Base-by-base conservation (phyloP, 1,284 basidiomycete genomes). In the Fomitopsis betulina region DNA sequence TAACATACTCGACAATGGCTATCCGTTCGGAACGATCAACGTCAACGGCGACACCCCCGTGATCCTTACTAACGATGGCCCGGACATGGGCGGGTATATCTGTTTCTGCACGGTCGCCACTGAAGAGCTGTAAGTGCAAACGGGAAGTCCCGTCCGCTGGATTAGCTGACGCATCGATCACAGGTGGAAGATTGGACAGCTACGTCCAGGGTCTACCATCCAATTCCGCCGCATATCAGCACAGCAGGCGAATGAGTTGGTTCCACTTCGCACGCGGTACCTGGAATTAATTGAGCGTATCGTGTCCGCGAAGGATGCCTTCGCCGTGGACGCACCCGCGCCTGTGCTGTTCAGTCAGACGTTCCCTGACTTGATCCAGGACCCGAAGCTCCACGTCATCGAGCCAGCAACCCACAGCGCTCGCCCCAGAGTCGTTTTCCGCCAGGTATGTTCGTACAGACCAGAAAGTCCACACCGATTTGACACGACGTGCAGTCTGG, bases 21-120 rank as follows among this genome's bases (percentile, higher is more conserved):
- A 89, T 65, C 79, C 82, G 0, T 72, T 76, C 23, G 85, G 85
- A 5, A 78, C 81, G 1, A 68, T 90, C 61, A 85, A 86, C 62
- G 62, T 88, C 62, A 90, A 89, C 63, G 89, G 88, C 2, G 87
- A 91, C 65, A 87, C 86, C 0, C 86, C 89, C 0, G 86, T 90
- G 2, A 81, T 89, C 25, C 70, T 89, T 43, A 80, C 80, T 0
- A 76, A 79, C 32, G 87, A 87, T 64, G 83, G 82, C 0, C 86
- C 85, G 0, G 82, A 85, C 66, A 84, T 86, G 84, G 84, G 84
- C 13, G 84, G 84, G 5, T 86, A 85, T 59, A 62, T 82, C 4
- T 85, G 83, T 63, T 59, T 79, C n/a, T 82, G 81, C 59, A 82
- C 82, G 0, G 73, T 86, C 8, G 76, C 78, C 1, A 75, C 76